Conservation (phyloP, 2,329 filamentous ascomycete species). For the Cercospora sojina region DNA sequence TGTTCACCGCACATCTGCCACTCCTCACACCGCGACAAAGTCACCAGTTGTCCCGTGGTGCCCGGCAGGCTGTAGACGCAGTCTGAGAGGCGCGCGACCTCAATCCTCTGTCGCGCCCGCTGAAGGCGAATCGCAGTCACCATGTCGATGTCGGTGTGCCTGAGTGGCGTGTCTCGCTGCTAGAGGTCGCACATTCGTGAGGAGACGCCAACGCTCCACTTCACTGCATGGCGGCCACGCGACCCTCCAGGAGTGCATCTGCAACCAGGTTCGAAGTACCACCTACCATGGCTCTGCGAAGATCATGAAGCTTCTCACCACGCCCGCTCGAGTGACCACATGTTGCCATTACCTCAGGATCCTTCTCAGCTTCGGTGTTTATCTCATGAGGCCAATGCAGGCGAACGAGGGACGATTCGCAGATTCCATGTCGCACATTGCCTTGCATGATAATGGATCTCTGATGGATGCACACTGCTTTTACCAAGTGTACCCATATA, state of each 20-base stretch:
- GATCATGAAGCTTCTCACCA: conserved; percentile 14
- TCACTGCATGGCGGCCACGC: conserved; percentile 22
- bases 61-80: neutral
- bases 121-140: neutral
- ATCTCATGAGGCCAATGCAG: neutral
- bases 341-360: neutral
- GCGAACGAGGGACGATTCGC: neutral
- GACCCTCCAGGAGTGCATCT: conserved; percentile 16
- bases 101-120: neutral
- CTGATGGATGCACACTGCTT: neutral
- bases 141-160: neutral
- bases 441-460: neutral
- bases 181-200: conserved; percentile 7
- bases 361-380: neutral
- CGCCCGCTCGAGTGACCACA: neutral
- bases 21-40: neutral
- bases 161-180: neutral
- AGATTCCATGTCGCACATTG: neutral
- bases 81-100: neutral
- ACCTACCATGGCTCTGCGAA: conserved; percentile 17
- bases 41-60: neutral
- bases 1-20: neutral
- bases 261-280: conserved; percentile 9
- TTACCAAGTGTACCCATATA: neutral
- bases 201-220: conserved; percentile 8